Evolutionary conservation across 164 flowering plant genomes (phyloP).

Genomic region (Litsea cubeba): DNA sequence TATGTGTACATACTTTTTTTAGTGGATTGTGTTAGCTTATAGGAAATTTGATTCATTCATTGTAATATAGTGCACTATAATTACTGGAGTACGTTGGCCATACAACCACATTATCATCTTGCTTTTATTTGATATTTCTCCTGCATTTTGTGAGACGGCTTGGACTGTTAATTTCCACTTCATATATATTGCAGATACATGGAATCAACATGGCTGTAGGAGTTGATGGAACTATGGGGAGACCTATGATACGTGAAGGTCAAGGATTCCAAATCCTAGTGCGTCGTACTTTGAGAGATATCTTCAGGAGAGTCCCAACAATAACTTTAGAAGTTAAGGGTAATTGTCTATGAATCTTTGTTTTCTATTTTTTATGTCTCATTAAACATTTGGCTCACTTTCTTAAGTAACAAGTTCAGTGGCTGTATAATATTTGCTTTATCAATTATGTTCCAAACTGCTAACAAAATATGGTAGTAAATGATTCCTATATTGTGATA

Average conservation of each 20-base stretch:
- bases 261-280: slow-evolving; percentile 74
- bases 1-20: too few relatives aligned
- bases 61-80: too few relatives aligned
- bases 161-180: background rate
- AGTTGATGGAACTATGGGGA: slow-evolving; percentile 66
- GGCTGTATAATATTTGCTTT: too few relatives aligned
- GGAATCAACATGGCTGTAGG: slow-evolving; percentile 95
- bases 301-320: slow-evolving; percentile 91
- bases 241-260: slow-evolving; percentile 82
- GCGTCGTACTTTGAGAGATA: slow-evolving; percentile 88
- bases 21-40: too few relatives aligned
- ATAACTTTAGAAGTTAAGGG: slow-evolving; percentile 85
- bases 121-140: background rate
- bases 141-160: background rate
- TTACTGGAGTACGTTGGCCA: background rate
- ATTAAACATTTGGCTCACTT: background rate
- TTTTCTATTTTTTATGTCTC: background rate
- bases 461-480: too few relatives aligned
- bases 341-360: slow-evolving; percentile 14
- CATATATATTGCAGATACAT: slow-evolving; percentile 48
- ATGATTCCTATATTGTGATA: too few relatives aligned
- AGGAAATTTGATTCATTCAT: too few relatives aligned
- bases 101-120: background rate
- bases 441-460: too few relatives aligned
- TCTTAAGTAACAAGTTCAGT: too few relatives aligned